Evolutionary conservation across 768 basidiomycete genomes (phyloP).

Genomic region (Hericium rajendrae): DNA sequence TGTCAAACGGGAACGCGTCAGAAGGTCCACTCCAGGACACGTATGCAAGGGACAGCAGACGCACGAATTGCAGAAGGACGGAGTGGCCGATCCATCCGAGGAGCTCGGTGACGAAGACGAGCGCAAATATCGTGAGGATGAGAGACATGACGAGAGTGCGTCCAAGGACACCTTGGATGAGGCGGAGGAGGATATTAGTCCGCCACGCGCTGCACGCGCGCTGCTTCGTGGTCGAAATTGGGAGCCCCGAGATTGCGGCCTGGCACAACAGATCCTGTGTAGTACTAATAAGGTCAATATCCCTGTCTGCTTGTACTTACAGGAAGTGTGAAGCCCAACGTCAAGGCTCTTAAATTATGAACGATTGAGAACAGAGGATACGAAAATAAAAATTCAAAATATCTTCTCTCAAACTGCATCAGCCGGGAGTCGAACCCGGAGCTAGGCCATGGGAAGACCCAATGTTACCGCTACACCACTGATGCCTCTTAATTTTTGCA

Average conservation of each 20-base stretch:
- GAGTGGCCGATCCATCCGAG: conserved; percentile 85
- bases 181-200: too few relatives aligned
- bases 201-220: background rate
- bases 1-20: conserved; percentile 20
- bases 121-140: conserved; percentile 69
- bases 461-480: conserved; percentile 81
- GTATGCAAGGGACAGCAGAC: conserved; percentile 21
- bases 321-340: too few relatives aligned
- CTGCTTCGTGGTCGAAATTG: background rate
- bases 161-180: background rate
- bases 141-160: conserved; percentile 48
- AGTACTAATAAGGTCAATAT: too few relatives aligned
- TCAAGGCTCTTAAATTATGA: too few relatives aligned
- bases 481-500: conserved; percentile 11
- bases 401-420: conserved; percentile 32
- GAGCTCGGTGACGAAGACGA: conserved; percentile 77
- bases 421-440: conserved; percentile 53
- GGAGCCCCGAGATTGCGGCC: background rate
- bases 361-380: too few relatives aligned
- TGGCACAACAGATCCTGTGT: background rate
- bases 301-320: too few relatives aligned
- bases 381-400: too few relatives aligned
- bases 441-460: conserved; percentile 74
- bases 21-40: background rate
- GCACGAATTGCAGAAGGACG: conserved; percentile 70